Percentiles rank a stretch among this genome's conserved stretches.
phyloP scores from a whole-genome alignment of 2,329 filamentous ascomycete genomes.

The Annulohypoxylon truncatum region DNA sequence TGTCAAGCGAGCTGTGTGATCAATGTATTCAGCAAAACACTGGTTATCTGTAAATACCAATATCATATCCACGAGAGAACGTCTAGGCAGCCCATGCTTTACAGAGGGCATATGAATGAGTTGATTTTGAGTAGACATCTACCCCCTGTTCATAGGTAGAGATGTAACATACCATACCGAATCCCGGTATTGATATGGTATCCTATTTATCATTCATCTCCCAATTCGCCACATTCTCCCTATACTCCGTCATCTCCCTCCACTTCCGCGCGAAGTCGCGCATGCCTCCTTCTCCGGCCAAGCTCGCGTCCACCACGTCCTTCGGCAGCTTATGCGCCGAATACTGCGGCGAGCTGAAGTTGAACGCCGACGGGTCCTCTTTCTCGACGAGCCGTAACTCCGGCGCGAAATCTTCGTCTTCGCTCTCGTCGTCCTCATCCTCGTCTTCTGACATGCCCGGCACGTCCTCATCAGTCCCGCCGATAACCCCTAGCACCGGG shows the following conservation, averaged over 20 bases:
- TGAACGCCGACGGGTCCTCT: slow-evolving; percentile 89
- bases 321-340: slow-evolving; percentile 95
- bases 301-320: slow-evolving; percentile 83
- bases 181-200: not conserved
- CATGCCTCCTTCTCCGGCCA: slow-evolving; percentile 78
- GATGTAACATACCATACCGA: not conserved
- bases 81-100: no score
- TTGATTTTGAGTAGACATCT: not conserved
- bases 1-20: no score
- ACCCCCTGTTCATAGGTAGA: not conserved
- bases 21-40: no score
- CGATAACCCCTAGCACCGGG: slow-evolving; percentile 65
- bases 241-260: slow-evolving; percentile 65
- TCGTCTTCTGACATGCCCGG: slow-evolving; percentile 50
- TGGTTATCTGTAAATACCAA: no score
- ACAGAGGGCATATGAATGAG: no score
- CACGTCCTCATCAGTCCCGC: slow-evolving; percentile 52
- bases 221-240: slow-evolving; percentile 47
- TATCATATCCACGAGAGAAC: no score
- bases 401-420: slow-evolving; percentile 70
- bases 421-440: slow-evolving; percentile 58
- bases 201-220: slow-evolving; percentile 44
- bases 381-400: slow-evolving; percentile 86
- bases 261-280: slow-evolving; percentile 83
- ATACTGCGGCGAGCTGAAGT: slow-evolving; percentile 86